Conservation (phyloP, 2,329 filamentous ascomycete genomes). For the Periglandula ipomoeae region DNA sequence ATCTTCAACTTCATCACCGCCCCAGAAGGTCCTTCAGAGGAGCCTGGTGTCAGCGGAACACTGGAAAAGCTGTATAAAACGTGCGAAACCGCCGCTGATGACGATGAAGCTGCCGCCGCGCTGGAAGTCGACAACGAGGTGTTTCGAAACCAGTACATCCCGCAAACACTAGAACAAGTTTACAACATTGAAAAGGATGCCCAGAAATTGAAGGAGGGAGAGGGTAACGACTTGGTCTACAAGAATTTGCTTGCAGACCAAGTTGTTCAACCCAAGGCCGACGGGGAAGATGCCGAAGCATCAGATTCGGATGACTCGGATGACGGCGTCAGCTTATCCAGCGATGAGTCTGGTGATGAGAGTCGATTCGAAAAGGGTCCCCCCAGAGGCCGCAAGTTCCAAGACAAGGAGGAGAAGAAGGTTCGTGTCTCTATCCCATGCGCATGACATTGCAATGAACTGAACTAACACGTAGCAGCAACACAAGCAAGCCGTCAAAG, state of each 20-base stretch:
- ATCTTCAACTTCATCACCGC: slow-evolving; percentile 77
- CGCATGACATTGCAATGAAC: not conserved
- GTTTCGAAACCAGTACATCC: slow-evolving; percentile 93
- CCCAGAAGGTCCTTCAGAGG: slow-evolving; percentile 48
- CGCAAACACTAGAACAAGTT: slow-evolving; percentile 89
- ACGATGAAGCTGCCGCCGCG: slow-evolving; percentile 42
- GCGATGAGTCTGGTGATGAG: slow-evolving; percentile 37
- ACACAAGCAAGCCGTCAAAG: slow-evolving; percentile 88
- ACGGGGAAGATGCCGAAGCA: slow-evolving; percentile 30
- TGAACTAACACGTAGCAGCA: slow-evolving; percentile 25
- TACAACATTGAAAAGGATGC: slow-evolving; percentile 93
- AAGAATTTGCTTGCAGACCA: slow-evolving; percentile 71
- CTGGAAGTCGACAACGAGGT: slow-evolving; percentile 80
- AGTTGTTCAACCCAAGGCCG: slow-evolving; percentile 32
- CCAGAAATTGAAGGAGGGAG: slow-evolving; percentile 63
- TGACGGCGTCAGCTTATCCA: slow-evolving; percentile 38
- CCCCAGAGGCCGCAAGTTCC: slow-evolving; percentile 75
- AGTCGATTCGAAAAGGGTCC: slow-evolving; percentile 53
- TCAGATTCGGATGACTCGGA: slow-evolving; percentile 33
- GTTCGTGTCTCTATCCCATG: slow-evolving; percentile 26
- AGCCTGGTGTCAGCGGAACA: slow-evolving; percentile 48
- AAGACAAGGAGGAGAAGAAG: slow-evolving; percentile 86
- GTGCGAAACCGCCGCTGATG: slow-evolving; percentile 38
- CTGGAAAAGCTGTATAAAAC: slow-evolving; percentile 60
- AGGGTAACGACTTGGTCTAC: slow-evolving; percentile 74